These are phyloP conservation scores for Nyssa sinensis DNA, from an alignment of 148 eudicot genomes.

Conservation along the genomic window DNA sequence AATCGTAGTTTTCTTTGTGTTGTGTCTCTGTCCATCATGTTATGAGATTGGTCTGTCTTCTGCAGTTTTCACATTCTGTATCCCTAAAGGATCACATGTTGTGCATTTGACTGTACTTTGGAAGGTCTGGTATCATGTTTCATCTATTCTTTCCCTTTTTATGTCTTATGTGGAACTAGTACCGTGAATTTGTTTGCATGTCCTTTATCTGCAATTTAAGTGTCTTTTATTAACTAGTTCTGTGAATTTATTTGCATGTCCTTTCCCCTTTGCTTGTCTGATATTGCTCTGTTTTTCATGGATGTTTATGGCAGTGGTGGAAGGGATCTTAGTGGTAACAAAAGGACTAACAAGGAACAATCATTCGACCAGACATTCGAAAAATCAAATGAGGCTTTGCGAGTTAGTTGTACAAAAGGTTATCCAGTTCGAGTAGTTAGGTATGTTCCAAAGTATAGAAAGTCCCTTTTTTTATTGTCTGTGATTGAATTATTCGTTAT, in stretches of 20 bases:
- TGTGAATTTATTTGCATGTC: not conserved
- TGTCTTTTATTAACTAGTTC: not conserved
- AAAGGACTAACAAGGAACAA: constrained; percentile 59
- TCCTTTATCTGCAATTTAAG: not conserved
- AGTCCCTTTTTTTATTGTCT: not conserved
- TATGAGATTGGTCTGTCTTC: not conserved
- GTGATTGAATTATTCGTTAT: not conserved
- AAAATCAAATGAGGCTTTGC: constrained; percentile 46
- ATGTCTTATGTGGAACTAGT: not conserved
- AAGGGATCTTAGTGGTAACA: constrained; percentile 65
- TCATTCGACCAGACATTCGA: constrained; percentile 55
- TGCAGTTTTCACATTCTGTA: not conserved
- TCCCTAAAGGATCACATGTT: not conserved
- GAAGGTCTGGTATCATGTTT: not conserved
- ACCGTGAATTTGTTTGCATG: not conserved
- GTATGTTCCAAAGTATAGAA: constrained; percentile 18
- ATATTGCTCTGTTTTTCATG: constrained; percentile 7
- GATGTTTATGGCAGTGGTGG: constrained; percentile 53
- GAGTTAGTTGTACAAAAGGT: constrained; percentile 59
- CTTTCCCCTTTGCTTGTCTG: not conserved
- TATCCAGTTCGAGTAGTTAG: constrained; percentile 74
- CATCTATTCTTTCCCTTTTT: not conserved
- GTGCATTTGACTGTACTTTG: not conserved
- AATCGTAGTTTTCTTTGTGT: not conserved
- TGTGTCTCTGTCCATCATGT: not conserved